Conservation (phyloP, 31 red algal species). For the Asparagopsis taxiformis region DNA sequence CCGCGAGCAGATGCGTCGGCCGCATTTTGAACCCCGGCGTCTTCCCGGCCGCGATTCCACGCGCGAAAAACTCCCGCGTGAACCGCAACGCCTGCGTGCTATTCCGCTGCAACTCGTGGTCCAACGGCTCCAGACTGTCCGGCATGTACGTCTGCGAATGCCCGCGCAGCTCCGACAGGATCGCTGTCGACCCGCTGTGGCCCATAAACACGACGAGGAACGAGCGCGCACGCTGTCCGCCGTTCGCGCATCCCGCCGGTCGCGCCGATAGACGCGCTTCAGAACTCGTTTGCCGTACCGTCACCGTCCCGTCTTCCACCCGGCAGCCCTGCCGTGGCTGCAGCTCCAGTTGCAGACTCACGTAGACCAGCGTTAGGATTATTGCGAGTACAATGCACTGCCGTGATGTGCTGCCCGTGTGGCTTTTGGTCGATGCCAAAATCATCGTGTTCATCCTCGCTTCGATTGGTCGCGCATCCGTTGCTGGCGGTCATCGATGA, state of each 20-base stretch:
- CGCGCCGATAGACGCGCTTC: too few relatives aligned
- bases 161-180: slow-evolving; percentile 50
- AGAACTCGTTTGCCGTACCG: too few relatives aligned
- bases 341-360: too few relatives aligned
- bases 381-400: too few relatives aligned
- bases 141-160: slow-evolving; percentile 47
- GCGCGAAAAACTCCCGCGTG: slow-evolving; percentile 56
- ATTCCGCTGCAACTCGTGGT: slow-evolving; percentile 55
- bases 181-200: slow-evolving; percentile 73
- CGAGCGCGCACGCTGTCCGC: slow-evolving; percentile 18
- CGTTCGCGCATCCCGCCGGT: slow-evolving; percentile 21
- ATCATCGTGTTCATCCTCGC: too few relatives aligned
- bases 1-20: slow-evolving; percentile 49
- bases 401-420: too few relatives aligned
- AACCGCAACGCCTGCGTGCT: slow-evolving; percentile 45
- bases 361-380: too few relatives aligned
- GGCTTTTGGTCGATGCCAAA: too few relatives aligned
- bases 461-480: too few relatives aligned
- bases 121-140: slow-evolving; percentile 56
- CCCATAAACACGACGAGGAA: slow-evolving; percentile 88
- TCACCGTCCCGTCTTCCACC: too few relatives aligned
- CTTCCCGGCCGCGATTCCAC: slow-evolving; percentile 27
- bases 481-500: too few relatives aligned
- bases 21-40: slow-evolving; percentile 81
- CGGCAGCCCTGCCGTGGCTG: too few relatives aligned